These are phyloP conservation scores for Betula pendula DNA, from an alignment of 306 rosid species.

Conservation along the genomic window DNA sequence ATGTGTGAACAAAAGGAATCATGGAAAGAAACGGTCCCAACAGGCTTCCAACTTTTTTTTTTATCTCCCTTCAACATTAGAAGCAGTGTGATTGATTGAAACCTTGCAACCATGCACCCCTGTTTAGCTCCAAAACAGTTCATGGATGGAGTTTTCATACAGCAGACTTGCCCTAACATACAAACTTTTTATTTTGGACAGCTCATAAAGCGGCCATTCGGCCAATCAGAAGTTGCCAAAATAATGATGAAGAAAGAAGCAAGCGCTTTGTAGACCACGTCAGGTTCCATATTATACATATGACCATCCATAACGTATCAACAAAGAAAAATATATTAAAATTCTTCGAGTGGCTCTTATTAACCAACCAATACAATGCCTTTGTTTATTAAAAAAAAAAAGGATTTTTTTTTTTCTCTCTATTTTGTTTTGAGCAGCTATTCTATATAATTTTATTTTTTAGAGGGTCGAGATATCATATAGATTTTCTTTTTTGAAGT, in stretches of 20 bases:
- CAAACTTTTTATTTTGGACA: not conserved
- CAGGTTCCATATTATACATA: not conserved
- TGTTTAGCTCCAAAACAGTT: not conserved
- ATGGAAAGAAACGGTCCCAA: conserved; percentile 4
- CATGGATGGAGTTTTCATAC: not conserved
- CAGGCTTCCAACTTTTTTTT: not conserved
- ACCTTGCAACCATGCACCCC: not conserved
- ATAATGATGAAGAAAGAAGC: not conserved
- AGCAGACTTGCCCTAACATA: not conserved
- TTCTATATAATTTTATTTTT: too few species aligned
- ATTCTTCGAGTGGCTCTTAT: not conserved
- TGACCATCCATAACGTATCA: not conserved
- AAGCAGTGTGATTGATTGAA: not conserved
- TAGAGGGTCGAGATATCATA: too few species aligned
- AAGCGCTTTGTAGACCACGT: not conserved
- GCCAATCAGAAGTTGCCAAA: not conserved
- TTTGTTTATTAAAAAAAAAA: too few species aligned
- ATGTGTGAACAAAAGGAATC: not conserved
- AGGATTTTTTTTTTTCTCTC: too few species aligned
- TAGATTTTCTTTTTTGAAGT: too few species aligned
- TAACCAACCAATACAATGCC: not conserved
- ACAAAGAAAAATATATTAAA: not conserved
- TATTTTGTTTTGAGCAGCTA: too few species aligned
- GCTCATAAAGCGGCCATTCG: not conserved
- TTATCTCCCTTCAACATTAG: not conserved